Conservation (phyloP, 257 asterid genomes). For the Petunia secreta region DNA sequence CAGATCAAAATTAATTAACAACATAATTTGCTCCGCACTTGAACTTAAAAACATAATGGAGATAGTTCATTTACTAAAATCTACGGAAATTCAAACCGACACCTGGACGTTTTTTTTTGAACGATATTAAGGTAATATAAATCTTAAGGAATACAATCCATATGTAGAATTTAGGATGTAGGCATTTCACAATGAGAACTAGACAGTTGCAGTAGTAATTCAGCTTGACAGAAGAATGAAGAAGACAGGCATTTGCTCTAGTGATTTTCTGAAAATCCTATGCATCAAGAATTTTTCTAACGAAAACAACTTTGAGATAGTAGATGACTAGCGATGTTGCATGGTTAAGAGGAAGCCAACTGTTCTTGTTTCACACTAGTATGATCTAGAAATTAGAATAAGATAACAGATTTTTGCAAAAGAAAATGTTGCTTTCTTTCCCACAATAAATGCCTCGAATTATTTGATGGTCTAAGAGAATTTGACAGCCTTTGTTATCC, state of each 20-base stretch:
- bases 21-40: too few relatives aligned
- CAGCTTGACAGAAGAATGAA: background rate
- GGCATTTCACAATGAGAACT: background rate
- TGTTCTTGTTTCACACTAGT: background rate
- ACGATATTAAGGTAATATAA: background rate
- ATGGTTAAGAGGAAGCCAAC: slow-evolving; percentile 8
- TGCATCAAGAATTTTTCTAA: background rate
- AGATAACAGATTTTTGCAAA: background rate
- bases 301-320: background rate
- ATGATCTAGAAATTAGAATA: background rate
- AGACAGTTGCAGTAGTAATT: background rate
- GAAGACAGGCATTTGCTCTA: background rate
- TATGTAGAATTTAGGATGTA: background rate
- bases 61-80: too few relatives aligned
- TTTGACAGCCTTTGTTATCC: background rate
- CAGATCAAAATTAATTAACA: too few relatives aligned
- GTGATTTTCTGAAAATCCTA: background rate
- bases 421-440: background rate
- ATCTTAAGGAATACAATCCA: background rate
- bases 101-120: too few relatives aligned
- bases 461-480: background rate
- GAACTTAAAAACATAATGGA: too few relatives aligned
- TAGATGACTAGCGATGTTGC: background rate
- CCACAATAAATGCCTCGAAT: slow-evolving; percentile 15
- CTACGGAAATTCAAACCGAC: too few relatives aligned